Base-by-base conservation (phyloP, 139 green algal genomes). In the Tetratostichococcus sp. region DNA sequence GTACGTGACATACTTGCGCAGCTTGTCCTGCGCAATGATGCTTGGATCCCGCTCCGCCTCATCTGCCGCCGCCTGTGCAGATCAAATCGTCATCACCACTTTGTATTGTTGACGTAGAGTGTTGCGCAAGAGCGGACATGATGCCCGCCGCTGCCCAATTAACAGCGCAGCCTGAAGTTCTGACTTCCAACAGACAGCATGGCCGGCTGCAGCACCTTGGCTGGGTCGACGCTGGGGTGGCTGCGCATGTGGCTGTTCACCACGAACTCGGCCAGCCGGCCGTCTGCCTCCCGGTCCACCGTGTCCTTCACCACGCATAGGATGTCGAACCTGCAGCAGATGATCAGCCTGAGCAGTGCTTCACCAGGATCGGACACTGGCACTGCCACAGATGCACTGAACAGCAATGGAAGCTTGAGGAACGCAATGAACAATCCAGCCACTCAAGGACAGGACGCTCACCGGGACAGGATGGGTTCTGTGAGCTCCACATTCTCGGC, bases 1-100 rank as follows among this genome's bases (percentile, higher is more conserved):
- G 76, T 95, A 99, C 1, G 93, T 92, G 67, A 99, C 91, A 89
- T 99, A 99, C 89, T 98, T 99, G 65, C 89, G 85, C 77, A 99
- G 90, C 84, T 94, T 75, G 17, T 97, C 89, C 81, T 98, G 95
- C 23, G 80, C 69, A 25, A 98, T 81, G 26, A 93, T 79, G 71
- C 92, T 87, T 21, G 84, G 84, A 69, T 93, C 89, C 21, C 43
- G 66, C 70, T 79, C 65, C 23, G 69, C 30, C 22, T 50, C 23
- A 8, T n/a, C 43, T 23, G 23, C 50, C 67, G 19, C 50, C 65
- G 42, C 14, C 50, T 26, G 59, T 59, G 71, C 57, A 39, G 25
- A 23, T 26, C 17, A 14, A 50, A 50, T 14, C n/a, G n/a, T n/a
- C 39, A 50, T 70, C 75, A 75, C 65, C 68, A 65, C n/a, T n/a